Evolutionary conservation across 345 rosid genomes (phyloP).

Genomic region (Theobroma cacao): DNA sequence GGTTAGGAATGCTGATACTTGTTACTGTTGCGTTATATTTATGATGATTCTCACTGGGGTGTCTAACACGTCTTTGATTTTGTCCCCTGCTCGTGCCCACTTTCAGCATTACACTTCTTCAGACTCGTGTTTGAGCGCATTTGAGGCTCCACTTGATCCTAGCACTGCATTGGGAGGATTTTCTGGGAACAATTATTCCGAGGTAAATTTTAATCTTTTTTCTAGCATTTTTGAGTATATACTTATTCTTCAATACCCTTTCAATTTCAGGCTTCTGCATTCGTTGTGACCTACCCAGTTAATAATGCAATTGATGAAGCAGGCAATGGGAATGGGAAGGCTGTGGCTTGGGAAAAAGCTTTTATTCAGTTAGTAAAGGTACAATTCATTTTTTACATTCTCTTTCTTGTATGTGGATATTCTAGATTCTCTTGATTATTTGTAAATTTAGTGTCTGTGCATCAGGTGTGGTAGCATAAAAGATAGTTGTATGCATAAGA

Average conservation of each 20-base stretch:
- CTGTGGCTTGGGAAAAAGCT: constrained; percentile 92
- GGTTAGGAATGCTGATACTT: not conserved
- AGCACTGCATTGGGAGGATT: constrained; percentile 94
- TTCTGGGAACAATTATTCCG: constrained; percentile 75
- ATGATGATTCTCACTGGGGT: not conserved
- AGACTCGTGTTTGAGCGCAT: constrained; percentile 84
- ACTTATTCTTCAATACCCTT: constrained; percentile 16
- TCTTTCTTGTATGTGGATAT: not conserved
- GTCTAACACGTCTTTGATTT: constrained; percentile 5
- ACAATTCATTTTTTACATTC: constrained; percentile 14
- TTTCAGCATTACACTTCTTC: constrained; percentile 87
- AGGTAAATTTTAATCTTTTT: constrained; percentile 51
- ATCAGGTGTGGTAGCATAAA: too few relatives aligned
- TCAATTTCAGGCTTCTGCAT: constrained; percentile 85
- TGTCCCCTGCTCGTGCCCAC: constrained; percentile 12
- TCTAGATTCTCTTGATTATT: constrained; percentile 2
- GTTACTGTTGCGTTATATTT: not conserved
- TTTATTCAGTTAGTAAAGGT: constrained; percentile 90
- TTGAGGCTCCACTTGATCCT: constrained; percentile 95
- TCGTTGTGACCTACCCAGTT: constrained; percentile 86
- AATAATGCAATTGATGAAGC: constrained; percentile 70
- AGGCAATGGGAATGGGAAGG: constrained; percentile 56
- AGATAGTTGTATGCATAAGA: not conserved
- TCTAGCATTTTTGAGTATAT: constrained; percentile 2
- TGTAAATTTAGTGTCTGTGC: not conserved